Conservation (phyloP, 805 yeast species). For the Nakazawaea ishiwadae region DNA sequence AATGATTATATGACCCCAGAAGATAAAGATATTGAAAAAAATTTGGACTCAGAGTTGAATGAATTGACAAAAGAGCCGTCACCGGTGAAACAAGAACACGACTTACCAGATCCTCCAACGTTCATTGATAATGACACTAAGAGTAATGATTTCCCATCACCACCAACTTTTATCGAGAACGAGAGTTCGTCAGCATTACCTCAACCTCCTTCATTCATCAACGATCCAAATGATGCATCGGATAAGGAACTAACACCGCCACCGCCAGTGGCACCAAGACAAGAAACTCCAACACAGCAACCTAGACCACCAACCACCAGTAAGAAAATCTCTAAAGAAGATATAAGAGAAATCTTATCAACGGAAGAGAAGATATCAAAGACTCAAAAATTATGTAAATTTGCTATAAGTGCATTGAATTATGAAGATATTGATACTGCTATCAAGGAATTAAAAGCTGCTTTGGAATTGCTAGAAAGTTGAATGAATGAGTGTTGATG, state of each 20-base stretch:
- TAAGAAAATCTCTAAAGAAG: conserved; percentile 24
- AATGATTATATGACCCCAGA: conserved; percentile 45
- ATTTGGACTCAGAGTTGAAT: conserved; percentile 1
- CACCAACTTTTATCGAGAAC: not conserved
- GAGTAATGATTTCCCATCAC: not conserved
- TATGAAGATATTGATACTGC: conserved; percentile 74
- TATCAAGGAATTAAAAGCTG: conserved; percentile 50
- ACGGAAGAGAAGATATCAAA: conserved; percentile 50
- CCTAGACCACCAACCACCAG: conserved; percentile 4
- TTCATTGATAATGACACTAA: not conserved
- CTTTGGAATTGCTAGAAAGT: conserved; percentile 38
- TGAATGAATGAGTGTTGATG: not conserved
- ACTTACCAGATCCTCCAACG: conserved; percentile 1
- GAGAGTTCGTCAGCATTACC: not conserved
- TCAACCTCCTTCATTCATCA: conserved; percentile 3
- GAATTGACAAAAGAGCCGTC: not conserved
- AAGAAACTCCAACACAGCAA: not conserved
- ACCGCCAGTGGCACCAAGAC: not conserved
- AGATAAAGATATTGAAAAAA: conserved; percentile 15
- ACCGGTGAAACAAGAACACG: not conserved
- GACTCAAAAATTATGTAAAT: conserved; percentile 67
- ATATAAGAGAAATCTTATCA: conserved; percentile 46
- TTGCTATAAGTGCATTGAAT: conserved; percentile 74
- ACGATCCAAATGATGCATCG: not conserved
- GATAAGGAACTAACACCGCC: not conserved